Evolutionary conservation across 2,329 filamentous ascomycete species (phyloP).

Genomic region (Alternaria sp.): DNA sequence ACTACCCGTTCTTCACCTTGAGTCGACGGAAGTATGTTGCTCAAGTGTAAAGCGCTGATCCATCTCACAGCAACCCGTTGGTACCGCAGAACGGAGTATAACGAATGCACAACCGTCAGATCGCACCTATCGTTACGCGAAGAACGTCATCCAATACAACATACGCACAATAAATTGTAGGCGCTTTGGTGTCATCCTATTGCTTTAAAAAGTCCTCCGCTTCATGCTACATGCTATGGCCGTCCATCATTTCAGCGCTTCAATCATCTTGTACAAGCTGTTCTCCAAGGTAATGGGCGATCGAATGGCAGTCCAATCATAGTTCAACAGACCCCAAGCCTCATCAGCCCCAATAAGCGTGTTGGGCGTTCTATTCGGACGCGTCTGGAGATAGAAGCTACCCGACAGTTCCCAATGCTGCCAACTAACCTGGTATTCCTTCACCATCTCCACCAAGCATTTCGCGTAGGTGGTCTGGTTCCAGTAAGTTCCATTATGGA

Average conservation of each 20-base stretch:
- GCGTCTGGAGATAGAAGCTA: constrained; percentile 51
- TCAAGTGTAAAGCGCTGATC: rapidly evolving
- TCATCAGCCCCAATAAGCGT: constrained; percentile 42
- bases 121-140: background rate
- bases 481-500: constrained; percentile 43
- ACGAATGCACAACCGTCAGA: background rate
- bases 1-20: rapidly evolving
- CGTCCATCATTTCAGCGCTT: constrained; percentile 24
- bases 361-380: constrained; percentile 35
- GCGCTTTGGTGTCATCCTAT: background rate
- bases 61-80: background rate
- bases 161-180: background rate
- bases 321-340: constrained; percentile 43
- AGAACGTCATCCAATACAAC: background rate
- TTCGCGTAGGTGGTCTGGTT: constrained; percentile 45
- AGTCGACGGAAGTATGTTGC: background rate
- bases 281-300: constrained; percentile 43
- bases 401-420: constrained; percentile 45
- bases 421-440: constrained; percentile 42
- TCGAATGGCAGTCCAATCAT: constrained; percentile 38
- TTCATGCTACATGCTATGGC: background rate
- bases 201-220: rapidly evolving
- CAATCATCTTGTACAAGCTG: constrained; percentile 45
- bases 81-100: background rate
- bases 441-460: constrained; percentile 44